A percentile compares a stretch with the other conserved stretches of the same genome.
Evolutionary conservation across 2,329 filamentous ascomycete species (phyloP).

Genomic region (Fusarium miscanthi): DNA sequence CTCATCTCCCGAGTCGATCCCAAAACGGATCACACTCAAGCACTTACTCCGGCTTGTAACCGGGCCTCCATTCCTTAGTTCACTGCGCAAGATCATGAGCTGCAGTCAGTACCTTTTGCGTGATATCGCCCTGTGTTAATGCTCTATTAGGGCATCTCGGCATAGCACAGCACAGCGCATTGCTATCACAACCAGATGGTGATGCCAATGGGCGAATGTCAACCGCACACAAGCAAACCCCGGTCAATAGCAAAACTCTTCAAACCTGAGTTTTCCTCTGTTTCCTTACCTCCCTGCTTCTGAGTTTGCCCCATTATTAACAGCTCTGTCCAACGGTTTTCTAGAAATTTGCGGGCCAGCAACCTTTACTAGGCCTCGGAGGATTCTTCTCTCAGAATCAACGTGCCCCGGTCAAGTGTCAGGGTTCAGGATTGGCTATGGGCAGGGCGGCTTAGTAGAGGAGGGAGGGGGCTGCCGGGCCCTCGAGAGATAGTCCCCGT

Average conservation of each 20-base stretch:
- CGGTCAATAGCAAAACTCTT: conserved; percentile 45
- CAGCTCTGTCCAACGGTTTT: conserved; percentile 44
- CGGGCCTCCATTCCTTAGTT: conserved; percentile 26
- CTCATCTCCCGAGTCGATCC: conserved; percentile 41
- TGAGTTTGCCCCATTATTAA: conserved; percentile 39
- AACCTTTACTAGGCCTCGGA: conserved; percentile 45
- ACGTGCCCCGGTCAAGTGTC: conserved; percentile 39
- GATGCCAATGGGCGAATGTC: conserved; percentile 17
- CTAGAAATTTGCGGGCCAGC: conserved; percentile 49
- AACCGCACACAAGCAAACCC: conserved; percentile 23
- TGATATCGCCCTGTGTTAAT: conserved; percentile 38
- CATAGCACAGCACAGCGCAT: neutral
- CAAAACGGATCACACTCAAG: conserved; percentile 31
- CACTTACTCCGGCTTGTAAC: conserved; percentile 35
- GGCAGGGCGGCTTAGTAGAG: conserved; percentile 37
- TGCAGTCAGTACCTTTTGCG: conserved; percentile 23
- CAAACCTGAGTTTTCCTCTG: conserved; percentile 42
- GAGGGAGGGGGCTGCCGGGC: conserved; percentile 46
- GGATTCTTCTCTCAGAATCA: conserved; percentile 48
- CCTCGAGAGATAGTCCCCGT: conserved; percentile 46
- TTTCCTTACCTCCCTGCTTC: conserved; percentile 39
- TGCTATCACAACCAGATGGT: conserved; percentile 15
- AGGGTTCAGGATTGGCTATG: conserved; percentile 43
- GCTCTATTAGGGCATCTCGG: conserved; percentile 22
- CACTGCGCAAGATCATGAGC: conserved; percentile 11